Conservation (phyloP, 2,329 filamentous ascomycete species). For the Microcera coccophila region DNA sequence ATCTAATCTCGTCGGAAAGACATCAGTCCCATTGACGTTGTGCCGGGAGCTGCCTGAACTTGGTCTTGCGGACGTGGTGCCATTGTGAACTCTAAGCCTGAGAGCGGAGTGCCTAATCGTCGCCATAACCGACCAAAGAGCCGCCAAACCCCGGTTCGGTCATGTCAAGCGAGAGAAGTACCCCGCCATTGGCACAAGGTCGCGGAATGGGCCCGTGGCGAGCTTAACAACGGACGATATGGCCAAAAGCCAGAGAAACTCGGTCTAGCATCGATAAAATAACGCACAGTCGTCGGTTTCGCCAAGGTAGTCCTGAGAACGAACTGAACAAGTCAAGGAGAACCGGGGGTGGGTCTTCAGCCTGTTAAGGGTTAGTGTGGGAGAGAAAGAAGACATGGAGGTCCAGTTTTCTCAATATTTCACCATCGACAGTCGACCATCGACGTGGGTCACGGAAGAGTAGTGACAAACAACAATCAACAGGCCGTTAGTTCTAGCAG, state of each 20-base stretch:
- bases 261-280: not conserved
- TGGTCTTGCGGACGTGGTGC: not conserved
- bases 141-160: conserved; percentile 3
- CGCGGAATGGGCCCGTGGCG: conserved; percentile 4
- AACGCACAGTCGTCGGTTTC: not conserved
- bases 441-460: not conserved
- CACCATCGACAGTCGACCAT: too few species aligned
- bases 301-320: not conserved
- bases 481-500: too few species aligned
- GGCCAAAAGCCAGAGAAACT: not conserved
- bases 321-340: not conserved
- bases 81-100: not conserved
- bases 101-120: not conserved
- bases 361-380: not conserved
- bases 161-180: conserved; percentile 1
- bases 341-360: not conserved
- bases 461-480: too few species aligned
- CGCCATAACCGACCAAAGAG: conserved; percentile 3
- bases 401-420: not conserved
- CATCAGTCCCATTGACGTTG: not conserved
- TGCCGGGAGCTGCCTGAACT: not conserved
- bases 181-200: conserved; percentile 8
- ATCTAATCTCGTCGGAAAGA: too few species aligned
- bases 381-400: not conserved
- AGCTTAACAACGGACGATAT: not conserved